phyloP scores from a whole-genome alignment of 352 stramenopile species.

The Globisporangium viniferum region DNA sequence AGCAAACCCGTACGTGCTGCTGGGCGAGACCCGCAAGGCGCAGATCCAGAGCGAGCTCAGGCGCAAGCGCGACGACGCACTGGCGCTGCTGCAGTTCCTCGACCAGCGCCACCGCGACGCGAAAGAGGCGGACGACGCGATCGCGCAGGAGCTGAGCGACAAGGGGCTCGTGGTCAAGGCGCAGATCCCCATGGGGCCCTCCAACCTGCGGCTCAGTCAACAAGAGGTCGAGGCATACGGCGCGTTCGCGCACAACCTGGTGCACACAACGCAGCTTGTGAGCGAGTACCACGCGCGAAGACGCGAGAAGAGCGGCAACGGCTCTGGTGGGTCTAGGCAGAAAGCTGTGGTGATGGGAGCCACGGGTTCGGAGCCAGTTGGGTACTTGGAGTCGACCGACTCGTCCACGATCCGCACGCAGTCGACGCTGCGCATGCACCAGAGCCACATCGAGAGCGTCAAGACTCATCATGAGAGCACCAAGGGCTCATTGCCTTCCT shows the following conservation, averaged over 20 bases:
- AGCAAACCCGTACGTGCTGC: slow-evolving; percentile 30
- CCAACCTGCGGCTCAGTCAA: slow-evolving; percentile 43
- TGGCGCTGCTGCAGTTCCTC: slow-evolving; percentile 45
- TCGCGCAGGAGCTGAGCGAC: slow-evolving; percentile 40
- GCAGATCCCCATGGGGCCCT: slow-evolving; percentile 71
- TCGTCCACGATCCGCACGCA: slow-evolving; percentile 43
- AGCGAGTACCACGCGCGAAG: slow-evolving; percentile 41
- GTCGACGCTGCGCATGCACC: slow-evolving; percentile 42
- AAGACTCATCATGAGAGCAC: slow-evolving; percentile 23
- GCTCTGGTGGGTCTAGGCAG: slow-evolving; percentile 5
- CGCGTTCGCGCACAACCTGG: slow-evolving; percentile 34
- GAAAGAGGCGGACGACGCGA: slow-evolving; percentile 31
- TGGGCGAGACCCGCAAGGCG: slow-evolving; percentile 36
- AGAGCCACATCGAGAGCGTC: slow-evolving; percentile 38
- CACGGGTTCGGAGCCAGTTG: slow-evolving; percentile 22
- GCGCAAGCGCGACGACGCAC: slow-evolving; percentile 29
- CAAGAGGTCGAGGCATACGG: slow-evolving; percentile 46
- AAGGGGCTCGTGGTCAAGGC: slow-evolving; percentile 67
- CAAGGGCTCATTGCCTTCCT: neutral
- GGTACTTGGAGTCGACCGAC: slow-evolving; percentile 57
- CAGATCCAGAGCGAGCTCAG: slow-evolving; percentile 29
- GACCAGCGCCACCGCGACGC: slow-evolving; percentile 44
- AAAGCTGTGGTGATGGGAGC: slow-evolving; percentile 18
- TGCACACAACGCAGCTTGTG: slow-evolving; percentile 63
- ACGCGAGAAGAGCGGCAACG: slow-evolving; percentile 51